Base-by-base conservation (phyloP, 2,329 filamentous ascomycete species). In the Phialophora tarda region DNA sequence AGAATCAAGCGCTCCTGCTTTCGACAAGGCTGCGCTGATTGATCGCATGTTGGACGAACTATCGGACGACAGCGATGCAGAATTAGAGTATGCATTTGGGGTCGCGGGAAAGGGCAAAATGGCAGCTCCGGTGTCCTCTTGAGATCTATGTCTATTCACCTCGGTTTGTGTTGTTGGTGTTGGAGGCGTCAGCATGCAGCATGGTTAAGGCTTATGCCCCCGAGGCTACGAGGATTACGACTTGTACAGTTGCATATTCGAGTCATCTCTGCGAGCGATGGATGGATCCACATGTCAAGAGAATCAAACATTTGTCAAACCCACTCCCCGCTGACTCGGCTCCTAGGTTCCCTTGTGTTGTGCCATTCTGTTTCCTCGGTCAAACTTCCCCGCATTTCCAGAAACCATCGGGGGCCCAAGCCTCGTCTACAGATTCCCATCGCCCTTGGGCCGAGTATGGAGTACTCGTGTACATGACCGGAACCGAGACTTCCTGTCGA, bases 21-120 rank as follows among this genome's bases (percentile, higher is more conserved):
- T 62, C 32, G 67, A 68, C 61, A 73, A 68, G 55, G 48, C 63
- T 48, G 73, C 74, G 28, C 70, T 73, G 17, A 75, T 76, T 56
- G 74, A 75, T 44, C 73, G 71, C 24, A 73, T 76, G 68, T 64
- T 76, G 14, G 74, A 76, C 44, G 72, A 72, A 50, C 65, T 75
- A 63, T 69, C 67, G 1, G 69, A 73, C 55, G 74, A 74, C 58
- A 73, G 72, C 32, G 73, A 74, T 34, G 67, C 70, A 38, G 74
- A 74, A 12, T 58, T 73, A 24, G 69, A 73, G 38, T 63, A 66
- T 55, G 71, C 70, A 7, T 68, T 72, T 23, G 59, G 59, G 57
- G 61, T 71, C 21, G 66, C 69, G 3, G 69, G 67, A 30, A 67
- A 67, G 30, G 58, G 56, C 41, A 68, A 67, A 44, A 24, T 64